Evolutionary conservation across 768 basidiomycete genomes (phyloP).

Genomic region (Coprinopsis sp.): DNA sequence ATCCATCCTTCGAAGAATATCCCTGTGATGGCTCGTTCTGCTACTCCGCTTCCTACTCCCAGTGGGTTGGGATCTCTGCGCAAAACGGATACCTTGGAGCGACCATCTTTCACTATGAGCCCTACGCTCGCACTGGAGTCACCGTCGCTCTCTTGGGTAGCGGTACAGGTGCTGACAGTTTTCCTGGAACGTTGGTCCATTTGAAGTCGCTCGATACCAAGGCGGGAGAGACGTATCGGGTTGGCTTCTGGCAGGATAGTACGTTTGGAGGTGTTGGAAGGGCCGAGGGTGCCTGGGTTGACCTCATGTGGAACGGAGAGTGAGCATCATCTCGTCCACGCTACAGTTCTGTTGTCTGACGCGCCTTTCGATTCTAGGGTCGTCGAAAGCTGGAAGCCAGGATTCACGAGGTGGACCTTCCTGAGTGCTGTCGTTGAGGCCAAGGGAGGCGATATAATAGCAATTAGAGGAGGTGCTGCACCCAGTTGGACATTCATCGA

Average conservation of each 20-base stretch:
- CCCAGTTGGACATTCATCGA: slow-evolving; percentile 46
- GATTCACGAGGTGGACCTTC: slow-evolving; percentile 30
- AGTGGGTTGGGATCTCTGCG: slow-evolving; percentile 36
- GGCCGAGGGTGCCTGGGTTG: slow-evolving; percentile 31
- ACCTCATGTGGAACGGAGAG: slow-evolving; percentile 38
- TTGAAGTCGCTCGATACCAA: slow-evolving; percentile 26
- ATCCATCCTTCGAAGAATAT: slow-evolving; percentile 40
- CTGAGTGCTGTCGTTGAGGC: slow-evolving; percentile 29
- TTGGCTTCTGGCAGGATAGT: slow-evolving; percentile 36
- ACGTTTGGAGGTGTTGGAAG: slow-evolving; percentile 27
- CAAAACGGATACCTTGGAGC: slow-evolving; percentile 34
- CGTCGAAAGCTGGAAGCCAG: slow-evolving; percentile 26
- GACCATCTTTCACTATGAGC: slow-evolving; percentile 34
- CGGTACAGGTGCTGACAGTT: slow-evolving; percentile 29
- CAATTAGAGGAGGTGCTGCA: slow-evolving; percentile 36
- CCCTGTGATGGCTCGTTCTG: slow-evolving; percentile 34
- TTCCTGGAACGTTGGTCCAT: slow-evolving; percentile 33
- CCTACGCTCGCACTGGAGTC: slow-evolving; percentile 35
- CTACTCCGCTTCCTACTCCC: slow-evolving; percentile 26
- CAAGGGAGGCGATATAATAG: slow-evolving; percentile 28
- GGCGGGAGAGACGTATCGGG: slow-evolving; percentile 29
- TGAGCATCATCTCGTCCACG: no score
- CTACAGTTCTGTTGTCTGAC: no score
- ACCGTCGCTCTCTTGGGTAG: slow-evolving; percentile 38
- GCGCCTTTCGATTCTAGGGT: no score